phyloP scores from a whole-genome alignment of 2,329 filamentous ascomycete species.

The Decorospora gaudefroyi region DNA sequence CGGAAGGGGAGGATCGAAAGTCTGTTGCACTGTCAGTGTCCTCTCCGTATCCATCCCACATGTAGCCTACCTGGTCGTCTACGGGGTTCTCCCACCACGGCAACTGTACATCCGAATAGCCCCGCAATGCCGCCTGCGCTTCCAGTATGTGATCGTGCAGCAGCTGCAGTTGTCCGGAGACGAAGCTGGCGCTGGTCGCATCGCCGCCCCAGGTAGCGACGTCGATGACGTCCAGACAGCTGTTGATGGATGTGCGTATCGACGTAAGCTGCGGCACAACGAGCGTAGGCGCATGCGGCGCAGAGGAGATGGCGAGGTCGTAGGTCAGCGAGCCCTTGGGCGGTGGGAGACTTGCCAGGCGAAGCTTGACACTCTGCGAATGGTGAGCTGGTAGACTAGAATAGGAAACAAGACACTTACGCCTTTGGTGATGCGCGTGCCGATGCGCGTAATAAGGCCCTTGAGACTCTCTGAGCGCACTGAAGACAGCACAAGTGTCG shows the following conservation, averaged over 20 bases:
- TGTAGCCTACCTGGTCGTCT: conserved; percentile 59
- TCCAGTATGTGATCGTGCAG: conserved; percentile 65
- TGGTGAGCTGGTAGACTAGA: not conserved
- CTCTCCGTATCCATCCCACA: not conserved
- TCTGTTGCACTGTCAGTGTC: conserved; percentile 37
- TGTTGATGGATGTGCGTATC: conserved; percentile 76
- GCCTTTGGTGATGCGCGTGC: conserved; percentile 88
- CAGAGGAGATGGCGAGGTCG: conserved; percentile 58
- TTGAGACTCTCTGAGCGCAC: conserved; percentile 87
- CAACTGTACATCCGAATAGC: conserved; percentile 55
- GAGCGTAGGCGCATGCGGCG: conserved; percentile 61
- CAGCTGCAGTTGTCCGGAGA: conserved; percentile 62
- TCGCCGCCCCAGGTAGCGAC: conserved; percentile 75
- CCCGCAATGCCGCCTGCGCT: conserved; percentile 63
- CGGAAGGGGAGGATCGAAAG: conserved; percentile 66
- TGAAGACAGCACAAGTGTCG: conserved; percentile 87
- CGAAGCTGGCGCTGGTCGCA: conserved; percentile 61
- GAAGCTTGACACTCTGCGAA: conserved; percentile 71
- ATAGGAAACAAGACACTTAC: conserved; percentile 56
- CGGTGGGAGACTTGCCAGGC: conserved; percentile 68
- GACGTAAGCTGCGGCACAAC: conserved; percentile 71
- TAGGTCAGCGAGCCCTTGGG: conserved; percentile 57
- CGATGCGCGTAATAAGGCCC: conserved; percentile 86
- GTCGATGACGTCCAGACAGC: conserved; percentile 80
- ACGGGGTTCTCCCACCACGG: conserved; percentile 62